Evolutionary conservation across 1,284 basidiomycete genomes (phyloP).

Genomic region (Taiwanofungus camphoratus): DNA sequence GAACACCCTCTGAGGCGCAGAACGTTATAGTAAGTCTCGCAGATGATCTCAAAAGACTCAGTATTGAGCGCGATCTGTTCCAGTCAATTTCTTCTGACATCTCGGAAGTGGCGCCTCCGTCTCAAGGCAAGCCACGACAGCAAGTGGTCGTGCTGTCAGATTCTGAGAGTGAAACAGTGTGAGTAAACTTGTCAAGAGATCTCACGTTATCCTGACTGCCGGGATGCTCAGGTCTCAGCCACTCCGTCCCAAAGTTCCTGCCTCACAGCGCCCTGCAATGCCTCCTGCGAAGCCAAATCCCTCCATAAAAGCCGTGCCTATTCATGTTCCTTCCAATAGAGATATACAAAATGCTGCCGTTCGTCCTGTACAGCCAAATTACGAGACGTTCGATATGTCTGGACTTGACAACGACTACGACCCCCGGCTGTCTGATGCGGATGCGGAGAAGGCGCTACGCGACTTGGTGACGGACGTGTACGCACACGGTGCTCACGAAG

Average conservation of each 20-base stretch:
- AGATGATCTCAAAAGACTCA: too few relatives aligned
- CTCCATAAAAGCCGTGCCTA: conserved; percentile 4
- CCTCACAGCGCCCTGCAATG: neutral
- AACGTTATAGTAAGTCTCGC: too few relatives aligned
- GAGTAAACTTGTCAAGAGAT: neutral
- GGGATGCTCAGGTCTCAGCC: conserved; percentile 7
- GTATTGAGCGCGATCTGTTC: too few relatives aligned
- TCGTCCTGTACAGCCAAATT: conserved; percentile 11
- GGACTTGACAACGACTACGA: conserved; percentile 32
- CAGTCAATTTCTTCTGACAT: too few relatives aligned
- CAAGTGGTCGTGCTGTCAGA: conserved; percentile 21
- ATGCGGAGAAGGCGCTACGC: conserved; percentile 61
- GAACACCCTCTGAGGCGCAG: too few relatives aligned
- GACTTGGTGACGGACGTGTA: conserved; percentile 51
- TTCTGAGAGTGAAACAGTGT: conserved; percentile 17
- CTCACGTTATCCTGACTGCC: neutral
- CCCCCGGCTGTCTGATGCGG: conserved; percentile 32
- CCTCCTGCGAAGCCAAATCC: neutral
- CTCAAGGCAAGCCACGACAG: neutral
- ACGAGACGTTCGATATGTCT: conserved; percentile 29
- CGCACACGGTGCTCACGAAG: conserved; percentile 31
- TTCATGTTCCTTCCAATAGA: conserved; percentile 16
- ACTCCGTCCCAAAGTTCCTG: conserved; percentile 11
- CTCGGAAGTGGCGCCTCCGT: conserved; percentile 2
- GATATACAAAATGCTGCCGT: conserved; percentile 2